Evolutionary conservation across 1,284 basidiomycete genomes (phyloP).

Genomic region (Neolentinus lepideus): DNA sequence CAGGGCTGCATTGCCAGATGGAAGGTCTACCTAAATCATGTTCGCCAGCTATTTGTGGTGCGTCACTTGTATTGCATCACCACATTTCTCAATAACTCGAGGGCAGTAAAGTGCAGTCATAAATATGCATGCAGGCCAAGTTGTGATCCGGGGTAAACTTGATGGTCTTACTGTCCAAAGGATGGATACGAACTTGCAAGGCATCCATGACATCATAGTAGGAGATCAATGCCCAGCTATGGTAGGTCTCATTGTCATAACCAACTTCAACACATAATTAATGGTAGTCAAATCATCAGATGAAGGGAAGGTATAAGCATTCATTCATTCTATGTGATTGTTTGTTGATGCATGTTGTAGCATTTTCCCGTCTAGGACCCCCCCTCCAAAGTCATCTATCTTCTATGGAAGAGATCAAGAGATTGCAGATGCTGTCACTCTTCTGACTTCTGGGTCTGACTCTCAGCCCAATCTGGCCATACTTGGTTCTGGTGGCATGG

Average conservation of each 20-base stretch:
- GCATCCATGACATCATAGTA: background rate
- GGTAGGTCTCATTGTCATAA: no score
- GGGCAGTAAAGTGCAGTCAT: background rate
- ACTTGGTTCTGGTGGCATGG: slow-evolving; percentile 1
- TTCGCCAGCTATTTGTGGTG: background rate
- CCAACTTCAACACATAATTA: no score
- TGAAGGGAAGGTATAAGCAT: background rate
- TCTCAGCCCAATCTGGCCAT: background rate
- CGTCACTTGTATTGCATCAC: background rate
- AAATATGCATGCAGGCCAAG: background rate
- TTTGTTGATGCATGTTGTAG: background rate
- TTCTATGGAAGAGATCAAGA: background rate
- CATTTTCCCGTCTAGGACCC: background rate
- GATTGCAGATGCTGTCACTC: background rate
- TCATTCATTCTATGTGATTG: background rate
- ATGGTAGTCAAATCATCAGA: background rate
- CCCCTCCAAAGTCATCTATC: background rate
- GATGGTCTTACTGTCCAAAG: background rate
- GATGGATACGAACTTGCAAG: background rate
- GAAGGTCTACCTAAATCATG: background rate
- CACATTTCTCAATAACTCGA: background rate
- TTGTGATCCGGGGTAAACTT: background rate
- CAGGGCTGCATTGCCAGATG: background rate
- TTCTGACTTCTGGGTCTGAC: background rate
- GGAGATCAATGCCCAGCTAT: background rate